Percentiles rank a stretch among this genome's conserved stretches.
phyloP scores from a whole-genome alignment of 192 early-diverging fungal species.

The Rhizophlyctis rosea region DNA sequence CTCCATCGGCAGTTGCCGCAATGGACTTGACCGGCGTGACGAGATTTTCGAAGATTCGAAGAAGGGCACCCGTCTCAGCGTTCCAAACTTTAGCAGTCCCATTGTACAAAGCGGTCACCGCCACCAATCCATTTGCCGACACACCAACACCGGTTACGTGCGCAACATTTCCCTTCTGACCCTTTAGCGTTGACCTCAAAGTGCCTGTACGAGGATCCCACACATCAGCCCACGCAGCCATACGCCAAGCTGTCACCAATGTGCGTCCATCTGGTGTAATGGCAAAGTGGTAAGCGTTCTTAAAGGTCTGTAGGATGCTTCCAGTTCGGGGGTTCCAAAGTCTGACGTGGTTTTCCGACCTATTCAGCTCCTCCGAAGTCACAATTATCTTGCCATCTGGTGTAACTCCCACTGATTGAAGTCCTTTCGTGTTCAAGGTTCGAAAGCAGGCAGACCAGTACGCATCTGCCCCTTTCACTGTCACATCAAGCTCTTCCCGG shows the following conservation, averaged over 20 bases:
- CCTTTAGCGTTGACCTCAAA: too few species aligned
- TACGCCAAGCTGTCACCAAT: conserved; percentile 21
- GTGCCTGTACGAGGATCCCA: too few species aligned
- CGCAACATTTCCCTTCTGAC: too few species aligned
- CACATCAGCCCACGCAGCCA: too few species aligned
- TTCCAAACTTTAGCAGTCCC: conserved; percentile 1
- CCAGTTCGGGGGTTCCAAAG: not conserved
- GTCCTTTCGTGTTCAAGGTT: conserved; percentile 72
- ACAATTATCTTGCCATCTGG: conserved; percentile 78
- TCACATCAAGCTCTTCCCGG: not conserved
- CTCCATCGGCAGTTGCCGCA: conserved; percentile 5
- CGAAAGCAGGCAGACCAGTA: not conserved
- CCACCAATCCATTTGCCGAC: too few species aligned
- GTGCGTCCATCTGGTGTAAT: conserved; percentile 7
- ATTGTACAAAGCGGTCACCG: conserved; percentile 14
- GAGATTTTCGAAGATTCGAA: conserved; percentile 8
- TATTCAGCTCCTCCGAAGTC: conserved; percentile 75
- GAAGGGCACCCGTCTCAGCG: not conserved
- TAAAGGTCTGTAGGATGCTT: not conserved
- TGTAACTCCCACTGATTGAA: conserved; percentile 67
- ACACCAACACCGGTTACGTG: too few species aligned
- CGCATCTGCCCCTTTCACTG: not conserved
- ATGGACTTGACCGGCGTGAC: not conserved
- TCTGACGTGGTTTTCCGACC: not conserved
- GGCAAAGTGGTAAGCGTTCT: conserved; percentile 4